phyloP scores from a whole-genome alignment of 1,139 yeast genomes.

The Candida sp. region DNA sequence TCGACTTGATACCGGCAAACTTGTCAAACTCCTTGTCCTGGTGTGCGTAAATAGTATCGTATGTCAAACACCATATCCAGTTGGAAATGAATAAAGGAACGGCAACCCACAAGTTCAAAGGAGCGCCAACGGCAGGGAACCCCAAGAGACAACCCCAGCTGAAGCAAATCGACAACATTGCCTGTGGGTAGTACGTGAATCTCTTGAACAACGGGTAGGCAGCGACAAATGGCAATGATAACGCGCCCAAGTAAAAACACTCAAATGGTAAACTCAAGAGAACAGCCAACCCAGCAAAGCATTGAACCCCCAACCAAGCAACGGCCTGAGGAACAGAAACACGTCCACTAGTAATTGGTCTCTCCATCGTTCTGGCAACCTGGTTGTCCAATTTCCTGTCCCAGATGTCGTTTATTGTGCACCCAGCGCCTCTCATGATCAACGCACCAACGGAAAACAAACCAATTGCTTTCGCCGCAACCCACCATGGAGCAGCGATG shows the following conservation, averaged over 20 bases:
- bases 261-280: constrained; percentile 75
- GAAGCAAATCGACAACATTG: constrained; percentile 78
- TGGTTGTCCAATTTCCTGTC: constrained; percentile 84
- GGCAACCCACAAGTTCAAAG: constrained; percentile 76
- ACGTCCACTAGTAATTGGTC: constrained; percentile 92
- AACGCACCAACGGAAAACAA: constrained; percentile 85
- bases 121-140: constrained; percentile 91
- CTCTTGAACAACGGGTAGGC: constrained; percentile 94
- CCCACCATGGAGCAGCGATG: constrained; percentile 66
- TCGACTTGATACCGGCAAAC: constrained; percentile 90
- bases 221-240: constrained; percentile 79
- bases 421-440: constrained; percentile 98
- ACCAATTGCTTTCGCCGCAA: constrained; percentile 60
- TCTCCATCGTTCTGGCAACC: constrained; percentile 84
- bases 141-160: constrained; percentile 97
- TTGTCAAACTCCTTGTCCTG: constrained; percentile 93
- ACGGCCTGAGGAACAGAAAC: constrained; percentile 76
- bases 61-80: constrained; percentile 92
- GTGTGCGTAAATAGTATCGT: constrained; percentile 97
- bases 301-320: constrained; percentile 74
- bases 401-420: constrained; percentile 89
- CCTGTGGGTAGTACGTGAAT: constrained; percentile 95
- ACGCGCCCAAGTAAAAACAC: constrained; percentile 84
- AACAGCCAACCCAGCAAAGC: constrained; percentile 77
- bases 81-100: constrained; percentile 78